A percentile compares a stretch with the other conserved stretches of the same genome.
These are phyloP conservation scores for Lophiotrema nucula DNA, from an alignment of 495 filamentous ascomycete species.

Conservation along the genomic window DNA sequence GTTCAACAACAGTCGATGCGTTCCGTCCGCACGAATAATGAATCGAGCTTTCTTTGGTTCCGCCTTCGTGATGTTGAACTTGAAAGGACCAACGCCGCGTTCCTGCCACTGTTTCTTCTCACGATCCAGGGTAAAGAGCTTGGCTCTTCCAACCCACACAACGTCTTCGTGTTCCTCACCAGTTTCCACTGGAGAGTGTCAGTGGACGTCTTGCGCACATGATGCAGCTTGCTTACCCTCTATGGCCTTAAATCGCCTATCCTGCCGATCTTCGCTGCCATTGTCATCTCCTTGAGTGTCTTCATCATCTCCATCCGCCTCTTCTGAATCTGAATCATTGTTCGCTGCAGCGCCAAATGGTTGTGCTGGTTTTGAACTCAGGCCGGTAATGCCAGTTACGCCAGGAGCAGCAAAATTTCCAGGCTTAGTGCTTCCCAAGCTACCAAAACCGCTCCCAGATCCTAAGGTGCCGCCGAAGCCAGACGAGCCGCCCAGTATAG, in stretches of 20 bases:
- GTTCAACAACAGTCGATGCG: conserved; percentile 83
- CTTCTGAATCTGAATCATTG: conserved; percentile 48
- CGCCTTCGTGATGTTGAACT: conserved; percentile 58
- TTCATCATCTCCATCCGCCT: conserved; percentile 48
- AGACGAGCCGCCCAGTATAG: conserved; percentile 34
- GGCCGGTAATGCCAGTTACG: conserved; percentile 51
- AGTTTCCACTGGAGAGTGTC: conserved; percentile 58
- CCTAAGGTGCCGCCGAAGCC: conserved; percentile 44
- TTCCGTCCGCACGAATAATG: conserved; percentile 84
- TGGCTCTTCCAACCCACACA: conserved; percentile 65
- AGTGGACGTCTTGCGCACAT: not conserved
- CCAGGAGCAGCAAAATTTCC: conserved; percentile 67
- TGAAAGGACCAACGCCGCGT: conserved; percentile 76
- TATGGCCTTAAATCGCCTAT: conserved; percentile 49
- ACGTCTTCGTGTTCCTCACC: conserved; percentile 67
- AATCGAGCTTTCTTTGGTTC: conserved; percentile 52
- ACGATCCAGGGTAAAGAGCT: conserved; percentile 65
- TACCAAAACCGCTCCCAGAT: conserved; percentile 53
- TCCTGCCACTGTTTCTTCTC: conserved; percentile 78
- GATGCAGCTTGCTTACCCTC: conserved; percentile 55
- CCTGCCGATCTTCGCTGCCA: conserved; percentile 58
- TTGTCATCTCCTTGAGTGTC: conserved; percentile 45
- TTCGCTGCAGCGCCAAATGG: conserved; percentile 65
- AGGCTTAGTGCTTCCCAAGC: conserved; percentile 42
- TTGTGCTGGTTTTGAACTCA: conserved; percentile 57